Evolutionary conservation across 805 yeast species (phyloP), one percentile per base, ranked within the genome.

Genomic region (Barnettozyma salicaria): DNA sequence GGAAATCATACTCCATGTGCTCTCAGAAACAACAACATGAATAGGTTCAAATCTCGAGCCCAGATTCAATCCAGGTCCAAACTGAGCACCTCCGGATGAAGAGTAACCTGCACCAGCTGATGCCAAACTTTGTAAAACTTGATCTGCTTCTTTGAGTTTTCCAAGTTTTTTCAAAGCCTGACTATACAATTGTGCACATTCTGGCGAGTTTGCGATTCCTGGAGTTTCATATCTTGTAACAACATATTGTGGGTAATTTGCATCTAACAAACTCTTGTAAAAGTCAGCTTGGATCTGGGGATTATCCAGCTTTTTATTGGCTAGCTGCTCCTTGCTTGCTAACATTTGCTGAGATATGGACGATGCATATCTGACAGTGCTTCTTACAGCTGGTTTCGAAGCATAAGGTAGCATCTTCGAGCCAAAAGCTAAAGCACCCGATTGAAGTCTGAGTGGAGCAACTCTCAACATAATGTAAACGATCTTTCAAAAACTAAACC

Each of bases 191-290:
- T 71, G 72, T 36, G 87, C 78, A 64, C 97, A 84, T 45, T 83
- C 94, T 3, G 76, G 71, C 39, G 84, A 79, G 10, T 80, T 65
- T 8, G 95, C 92, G 37, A 92, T 85, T n/a, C 96, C 96, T 0
- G 92, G 83, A 7, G 94, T 83, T 59, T 94, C 97, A 58, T 75
- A 94, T 42, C 99, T 74, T 40, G 92, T 81, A n/a, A 90, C 87
- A 6, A 92, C 96, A 37, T 90, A 80, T 52, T 88, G 95, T n/a
- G 98, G 97, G 56, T 87, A 92, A 61, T 85, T 84, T 38, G 90
- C 73, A 40, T 74, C 74, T 45, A 92, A 60, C 32, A 92, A 66
- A 11, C 77, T 69, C 44, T 74, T 72, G 64, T 92, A 92, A 53
- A 92, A 90, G 39, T 76, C 80, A 2, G 94, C 89, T 63, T 92